Evolutionary conservation across 1,284 basidiomycete species (phyloP).

Genomic region (Malassezia sympodialis): DNA sequence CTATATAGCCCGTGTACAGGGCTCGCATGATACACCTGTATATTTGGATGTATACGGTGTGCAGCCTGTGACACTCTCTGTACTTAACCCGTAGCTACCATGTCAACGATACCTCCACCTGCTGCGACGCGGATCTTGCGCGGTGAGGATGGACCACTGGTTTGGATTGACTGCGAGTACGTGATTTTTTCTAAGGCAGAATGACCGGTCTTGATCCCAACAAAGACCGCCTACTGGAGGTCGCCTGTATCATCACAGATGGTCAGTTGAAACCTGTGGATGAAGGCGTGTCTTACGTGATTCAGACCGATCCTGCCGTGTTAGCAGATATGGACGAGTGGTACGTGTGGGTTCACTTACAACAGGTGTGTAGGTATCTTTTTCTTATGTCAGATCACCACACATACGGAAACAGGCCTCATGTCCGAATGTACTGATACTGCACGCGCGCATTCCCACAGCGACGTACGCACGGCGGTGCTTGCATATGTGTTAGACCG

Average conservation of each 20-base stretch:
- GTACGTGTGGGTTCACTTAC: conserved; percentile 16
- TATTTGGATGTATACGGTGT: conserved; percentile 3
- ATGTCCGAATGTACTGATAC: conserved; percentile 24
- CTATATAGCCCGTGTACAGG: not conserved
- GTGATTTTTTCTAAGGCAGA: conserved; percentile 20
- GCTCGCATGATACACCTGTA: not conserved
- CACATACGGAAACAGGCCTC: conserved; percentile 29
- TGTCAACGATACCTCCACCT: conserved; percentile 30
- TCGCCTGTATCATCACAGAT: conserved; percentile 68
- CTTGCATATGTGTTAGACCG: conserved; percentile 51
- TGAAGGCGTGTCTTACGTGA: conserved; percentile 61
- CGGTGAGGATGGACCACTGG: conserved; percentile 58
- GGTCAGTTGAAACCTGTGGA: conserved; percentile 66
- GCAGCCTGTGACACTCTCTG: conserved; percentile 1
- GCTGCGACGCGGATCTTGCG: conserved; percentile 19
- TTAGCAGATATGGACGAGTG: conserved; percentile 53
- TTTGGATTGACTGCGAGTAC: conserved; percentile 74
- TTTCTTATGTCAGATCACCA: conserved; percentile 8
- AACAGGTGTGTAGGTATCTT: not conserved
- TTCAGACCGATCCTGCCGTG: conserved; percentile 57
- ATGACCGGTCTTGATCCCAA: conserved; percentile 65
- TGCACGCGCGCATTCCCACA: conserved; percentile 37
- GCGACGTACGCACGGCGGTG: conserved; percentile 48
- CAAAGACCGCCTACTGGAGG: conserved; percentile 63
- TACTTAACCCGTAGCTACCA: not conserved